Evolutionary conservation across 1,139 yeast genomes (phyloP), one percentile per base, ranked within the genome.

Genomic region (Sugiyamaella xylanicola): DNA sequence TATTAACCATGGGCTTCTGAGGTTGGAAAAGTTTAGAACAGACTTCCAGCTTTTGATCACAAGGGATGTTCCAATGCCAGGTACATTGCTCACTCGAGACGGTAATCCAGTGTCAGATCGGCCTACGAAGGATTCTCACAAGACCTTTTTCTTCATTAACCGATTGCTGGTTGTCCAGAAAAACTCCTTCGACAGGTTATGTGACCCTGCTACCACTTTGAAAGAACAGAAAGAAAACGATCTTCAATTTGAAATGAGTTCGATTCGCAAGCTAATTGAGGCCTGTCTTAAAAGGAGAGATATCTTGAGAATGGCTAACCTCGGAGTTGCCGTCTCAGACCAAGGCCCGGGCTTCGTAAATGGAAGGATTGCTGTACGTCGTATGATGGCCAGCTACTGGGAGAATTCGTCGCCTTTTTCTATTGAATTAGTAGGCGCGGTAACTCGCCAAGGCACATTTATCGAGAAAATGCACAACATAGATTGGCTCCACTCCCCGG

Each of bases 391-490:
- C 17, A 32, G 59, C 68, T 50, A 66, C 65, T 41, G 72, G 69
- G 53, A 57, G 48, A 62, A 63, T 44, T 50, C 58, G 3, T 51
- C 62, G 7, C 43, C 46, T 2, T 59, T 62, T 21, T 41, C 59
- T 1, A 50, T 58, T 8, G 74, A 74, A 56, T 63, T 76, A 46
- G 74, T 72, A 11, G 72, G 72, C 0, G 69, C 73, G 50, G 72
- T 74, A 9, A 16, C 65, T 15, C 63, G 74, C 13, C 78, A 76
- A 57, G 70, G 70, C 45, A 53, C 65, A 15, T 76, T 75, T 56
- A 65, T 68, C 8, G 67, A 63, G 21, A 70, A 70, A 52, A 72
- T 76, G 68, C 69, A 68, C 47, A 56, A 62, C 3, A 54, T 72
- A 8, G 68, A 73, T 54, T 73, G 75, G 75, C 53, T 74, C 3